Conservation (phyloP, 345 rosid species). For the Arabidopsis thaliana region TAIR10.1 NC_003070.9:26763001-26763500, state of each 20-base stretch:
- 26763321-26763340: conserved; percentile 94
- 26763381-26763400: conserved; percentile 98
- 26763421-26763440: not conserved
- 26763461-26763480: not conserved
- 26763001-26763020: conserved; percentile 76
- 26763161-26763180: conserved; percentile 65
- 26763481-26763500: not conserved
- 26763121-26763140: conserved; percentile 55
- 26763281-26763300: conserved; percentile 92
- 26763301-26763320: conserved; percentile 75
- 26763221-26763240: conserved; percentile 76
- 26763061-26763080: conserved; percentile 72
- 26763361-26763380: conserved; percentile 92
- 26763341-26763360: conserved; percentile 94
- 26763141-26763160: conserved; percentile 62
- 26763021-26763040: conserved; percentile 80
- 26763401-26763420: conserved; percentile 89
- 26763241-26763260: conserved; percentile 90
- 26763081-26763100: conserved; percentile 63
- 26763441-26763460: not conserved
- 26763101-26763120: conserved; percentile 70
- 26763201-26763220: conserved; percentile 77
- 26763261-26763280: conserved; percentile 93
- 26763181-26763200: conserved; percentile 73
- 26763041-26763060: conserved; percentile 66